phyloP scores from a whole-genome alignment of 306 rosid genomes.

The Begonia fuchsioides region DNA sequence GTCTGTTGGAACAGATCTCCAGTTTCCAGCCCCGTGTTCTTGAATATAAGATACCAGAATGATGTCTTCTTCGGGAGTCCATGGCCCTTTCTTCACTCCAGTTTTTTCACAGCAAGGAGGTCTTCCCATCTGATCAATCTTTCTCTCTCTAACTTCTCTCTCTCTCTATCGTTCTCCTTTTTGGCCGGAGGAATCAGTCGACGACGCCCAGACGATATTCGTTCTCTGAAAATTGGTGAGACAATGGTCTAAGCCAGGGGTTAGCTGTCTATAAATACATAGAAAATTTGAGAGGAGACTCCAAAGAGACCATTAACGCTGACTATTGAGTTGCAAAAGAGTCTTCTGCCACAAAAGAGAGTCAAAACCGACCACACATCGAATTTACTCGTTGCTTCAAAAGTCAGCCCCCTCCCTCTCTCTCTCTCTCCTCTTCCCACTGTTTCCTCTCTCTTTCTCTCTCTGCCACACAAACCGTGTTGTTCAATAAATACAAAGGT shows the following conservation, averaged over 20 bases:
- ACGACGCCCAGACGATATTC: no score
- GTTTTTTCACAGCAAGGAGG: conserved; percentile 53
- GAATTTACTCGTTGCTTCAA: background rate
- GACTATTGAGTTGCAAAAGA: background rate
- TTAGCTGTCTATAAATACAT: background rate
- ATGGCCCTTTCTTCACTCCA: conserved; percentile 58
- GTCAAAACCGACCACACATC: background rate
- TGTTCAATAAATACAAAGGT: background rate
- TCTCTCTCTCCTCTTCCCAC: background rate
- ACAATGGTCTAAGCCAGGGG: background rate
- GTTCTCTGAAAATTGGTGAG: no score
- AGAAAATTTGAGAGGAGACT: background rate
- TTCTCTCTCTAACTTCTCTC: background rate
- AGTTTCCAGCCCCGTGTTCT: conserved; percentile 52
- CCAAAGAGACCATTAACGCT: background rate
- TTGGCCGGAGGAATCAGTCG: no score
- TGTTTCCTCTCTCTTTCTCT: background rate
- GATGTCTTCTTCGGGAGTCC: conserved; percentile 72
- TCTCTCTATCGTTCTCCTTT: background rate
- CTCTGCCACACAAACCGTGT: background rate
- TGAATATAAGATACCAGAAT: conserved; percentile 55
- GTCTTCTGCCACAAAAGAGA: background rate
- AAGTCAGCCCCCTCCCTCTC: background rate
- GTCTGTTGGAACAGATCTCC: conserved; percentile 53
- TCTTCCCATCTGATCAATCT: conserved; percentile 24